Evolutionary conservation across 2,329 filamentous ascomycete genomes (phyloP).

Genomic region (Monilinia aucupariae): DNA sequence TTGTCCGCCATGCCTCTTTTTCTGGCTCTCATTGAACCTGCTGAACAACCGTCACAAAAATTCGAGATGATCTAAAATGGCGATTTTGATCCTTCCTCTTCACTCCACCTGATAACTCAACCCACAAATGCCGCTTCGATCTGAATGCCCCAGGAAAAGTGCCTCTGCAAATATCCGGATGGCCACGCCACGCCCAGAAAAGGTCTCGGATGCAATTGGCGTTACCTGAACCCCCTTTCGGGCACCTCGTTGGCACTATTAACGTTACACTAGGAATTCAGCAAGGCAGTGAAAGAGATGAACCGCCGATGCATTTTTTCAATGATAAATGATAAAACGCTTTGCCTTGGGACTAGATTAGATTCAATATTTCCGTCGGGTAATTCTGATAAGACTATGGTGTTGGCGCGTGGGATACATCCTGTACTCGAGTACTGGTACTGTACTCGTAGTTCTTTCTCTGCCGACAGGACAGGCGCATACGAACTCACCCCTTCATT

Average conservation of each 20-base stretch:
- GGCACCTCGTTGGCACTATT: conserved; percentile 11
- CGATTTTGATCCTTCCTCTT: neutral
- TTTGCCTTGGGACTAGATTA: neutral
- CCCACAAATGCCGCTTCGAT: neutral
- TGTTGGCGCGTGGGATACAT: neutral
- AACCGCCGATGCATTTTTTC: too few relatives aligned
- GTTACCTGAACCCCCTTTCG: neutral
- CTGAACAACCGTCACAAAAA: neutral
- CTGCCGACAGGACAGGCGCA: neutral
- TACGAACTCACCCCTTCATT: conserved; percentile 5
- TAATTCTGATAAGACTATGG: conserved; percentile 3
- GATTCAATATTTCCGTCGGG: neutral
- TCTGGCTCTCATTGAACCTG: conserved; percentile 10
- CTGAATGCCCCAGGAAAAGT: neutral
- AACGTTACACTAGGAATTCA: conserved; percentile 9
- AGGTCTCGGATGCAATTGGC: conserved; percentile 2
- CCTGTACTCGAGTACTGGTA: too few relatives aligned
- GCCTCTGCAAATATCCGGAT: neutral
- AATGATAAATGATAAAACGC: too few relatives aligned
- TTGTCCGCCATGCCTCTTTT: conserved; percentile 6
- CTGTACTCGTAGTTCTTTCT: too few relatives aligned
- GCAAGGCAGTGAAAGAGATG: conserved; percentile 5
- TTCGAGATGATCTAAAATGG: neutral
- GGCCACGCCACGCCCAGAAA: conserved; percentile 1
- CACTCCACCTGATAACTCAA: neutral